These are phyloP conservation scores for Rhodosporidiobolus sp. DNA, from an alignment of 768 basidiomycete species.

Conservation along the genomic window DNA sequence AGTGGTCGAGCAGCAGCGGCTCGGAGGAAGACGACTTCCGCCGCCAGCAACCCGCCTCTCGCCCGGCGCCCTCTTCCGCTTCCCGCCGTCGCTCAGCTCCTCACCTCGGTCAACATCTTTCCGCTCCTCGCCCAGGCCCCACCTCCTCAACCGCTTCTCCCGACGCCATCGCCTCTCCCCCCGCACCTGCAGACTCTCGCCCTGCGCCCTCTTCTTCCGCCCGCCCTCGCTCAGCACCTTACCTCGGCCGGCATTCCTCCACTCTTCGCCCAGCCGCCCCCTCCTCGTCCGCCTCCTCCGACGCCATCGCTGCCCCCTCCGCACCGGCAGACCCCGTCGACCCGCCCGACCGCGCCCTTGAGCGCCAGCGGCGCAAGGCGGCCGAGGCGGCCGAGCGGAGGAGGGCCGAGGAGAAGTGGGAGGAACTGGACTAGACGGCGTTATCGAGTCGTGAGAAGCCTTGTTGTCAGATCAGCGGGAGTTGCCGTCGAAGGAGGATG, in stretches of 20 bases:
- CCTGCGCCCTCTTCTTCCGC: not conserved
- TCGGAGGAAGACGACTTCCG: constrained; percentile 1
- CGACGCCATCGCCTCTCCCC: no score
- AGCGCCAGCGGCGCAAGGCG: not conserved
- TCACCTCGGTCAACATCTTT: not conserved
- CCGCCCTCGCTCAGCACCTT: not conserved
- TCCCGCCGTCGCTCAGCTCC: not conserved
- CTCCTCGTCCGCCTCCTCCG: not conserved
- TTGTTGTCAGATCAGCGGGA: no score
- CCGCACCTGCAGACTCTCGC: not conserved
- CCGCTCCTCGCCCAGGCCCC: not conserved
- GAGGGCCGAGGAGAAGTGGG: constrained; percentile 4
- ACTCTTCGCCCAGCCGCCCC: not conserved
- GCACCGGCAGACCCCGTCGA: no score
- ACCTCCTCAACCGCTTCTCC: not conserved
- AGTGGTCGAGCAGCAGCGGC: not conserved
- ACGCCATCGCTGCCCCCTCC: no score
- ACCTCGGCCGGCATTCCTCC: not conserved
- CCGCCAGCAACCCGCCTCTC: not conserved
- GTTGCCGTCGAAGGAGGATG: no score
- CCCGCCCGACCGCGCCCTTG: not conserved
- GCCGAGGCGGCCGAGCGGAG: not conserved
- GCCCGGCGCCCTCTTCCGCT: not conserved
- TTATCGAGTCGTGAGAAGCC: no score
- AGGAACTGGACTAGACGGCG: not conserved